Percentiles rank a stretch among this genome's conserved stretches.
These are phyloP conservation scores for Gamarada debralockiae DNA, from an alignment of 495 filamentous ascomycete genomes.

Conservation along the genomic window DNA sequence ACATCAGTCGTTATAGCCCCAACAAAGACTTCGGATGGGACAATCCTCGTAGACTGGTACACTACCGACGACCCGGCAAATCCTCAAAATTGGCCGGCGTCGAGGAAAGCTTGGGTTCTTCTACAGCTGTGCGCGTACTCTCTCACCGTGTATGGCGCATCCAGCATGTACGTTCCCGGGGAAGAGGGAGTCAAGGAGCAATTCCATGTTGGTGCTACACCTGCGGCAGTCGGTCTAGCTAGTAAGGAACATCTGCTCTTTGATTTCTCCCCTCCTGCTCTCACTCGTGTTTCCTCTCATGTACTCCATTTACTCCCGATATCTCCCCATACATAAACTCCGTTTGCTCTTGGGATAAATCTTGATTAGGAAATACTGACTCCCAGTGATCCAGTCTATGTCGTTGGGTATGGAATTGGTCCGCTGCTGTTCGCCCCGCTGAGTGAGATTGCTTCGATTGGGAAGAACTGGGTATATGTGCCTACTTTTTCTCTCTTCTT, in stretches of 20 bases:
- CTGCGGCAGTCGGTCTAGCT: slow-evolving; percentile 49
- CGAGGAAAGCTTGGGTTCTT: slow-evolving; percentile 37
- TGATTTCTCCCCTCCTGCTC: not conserved
- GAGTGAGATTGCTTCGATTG: slow-evolving; percentile 61
- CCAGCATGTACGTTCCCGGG: slow-evolving; percentile 43
- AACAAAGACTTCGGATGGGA: slow-evolving; percentile 35
- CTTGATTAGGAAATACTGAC: too few species aligned
- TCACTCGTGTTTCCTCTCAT: too few species aligned
- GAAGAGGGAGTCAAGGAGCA: slow-evolving; percentile 40
- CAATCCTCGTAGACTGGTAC: slow-evolving; percentile 59
- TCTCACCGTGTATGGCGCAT: slow-evolving; percentile 44
- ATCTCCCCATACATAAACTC: too few species aligned
- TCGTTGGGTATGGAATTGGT: slow-evolving; percentile 58
- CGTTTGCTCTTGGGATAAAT: too few species aligned
- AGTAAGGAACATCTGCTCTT: too few species aligned
- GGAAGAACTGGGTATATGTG: slow-evolving; percentile 65
- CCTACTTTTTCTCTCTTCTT: slow-evolving; percentile 66
- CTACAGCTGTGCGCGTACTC: slow-evolving; percentile 50
- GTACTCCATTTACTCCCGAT: too few species aligned
- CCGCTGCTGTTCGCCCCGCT: slow-evolving; percentile 37
- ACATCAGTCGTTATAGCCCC: slow-evolving; percentile 43
- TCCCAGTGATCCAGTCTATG: too few species aligned
- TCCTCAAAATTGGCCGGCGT: slow-evolving; percentile 50
- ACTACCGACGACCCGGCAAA: slow-evolving; percentile 37
- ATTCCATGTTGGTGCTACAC: slow-evolving; percentile 49